Base-by-base conservation (phyloP, 768 basidiomycete genomes). In the Lactifluus pinguis region DNA sequence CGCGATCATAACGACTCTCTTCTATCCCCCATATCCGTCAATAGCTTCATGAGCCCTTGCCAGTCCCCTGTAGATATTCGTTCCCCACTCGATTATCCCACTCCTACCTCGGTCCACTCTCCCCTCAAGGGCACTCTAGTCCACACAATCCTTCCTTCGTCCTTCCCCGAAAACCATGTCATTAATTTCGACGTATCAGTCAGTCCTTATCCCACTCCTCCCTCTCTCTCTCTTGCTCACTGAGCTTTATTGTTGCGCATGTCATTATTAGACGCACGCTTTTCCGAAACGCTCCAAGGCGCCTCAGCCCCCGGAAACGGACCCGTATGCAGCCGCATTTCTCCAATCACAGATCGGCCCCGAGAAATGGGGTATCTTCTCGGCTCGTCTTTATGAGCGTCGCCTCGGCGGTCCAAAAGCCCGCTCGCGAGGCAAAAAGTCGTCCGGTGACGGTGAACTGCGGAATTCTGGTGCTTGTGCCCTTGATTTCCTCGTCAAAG, bases 401-500 rank as follows among this genome's bases (percentile, higher is more conserved):
- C 75, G 79, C 54, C 67, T 76, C 1, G 75, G 77, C 21, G 72
- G 70, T 55, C 68, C 72, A 64, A 79, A 74, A 66, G 69, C 71
- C 51, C 74, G 74, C 66, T 61, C 70, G 49, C 74, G 74, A 38
- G 41, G 57, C 29, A 50, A 57, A 45, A 59, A 56, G 44, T 60
- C 60, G 15, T 10, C 66, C n/a, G 67, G 62, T 59, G 72, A 72
- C 49, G 69, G 73, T 25, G 45, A 68, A 41, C 62, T 57, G 53
- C 60, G 62, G 42, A 69, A 68, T 4, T 70, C 71, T 14, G 75
- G 76, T 30, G 77, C 77, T 53, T 75, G 74, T 47, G 79, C 75
- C 47, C 74, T 80, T 51, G 79, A 80, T 60, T 80, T 79, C 67
- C 76, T 79, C 57, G 75, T 79, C 71, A 79, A 79, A 69, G 79